Conservation (phyloP, 192 early-diverging fungal species). For the Coemansia sp. region DNA sequence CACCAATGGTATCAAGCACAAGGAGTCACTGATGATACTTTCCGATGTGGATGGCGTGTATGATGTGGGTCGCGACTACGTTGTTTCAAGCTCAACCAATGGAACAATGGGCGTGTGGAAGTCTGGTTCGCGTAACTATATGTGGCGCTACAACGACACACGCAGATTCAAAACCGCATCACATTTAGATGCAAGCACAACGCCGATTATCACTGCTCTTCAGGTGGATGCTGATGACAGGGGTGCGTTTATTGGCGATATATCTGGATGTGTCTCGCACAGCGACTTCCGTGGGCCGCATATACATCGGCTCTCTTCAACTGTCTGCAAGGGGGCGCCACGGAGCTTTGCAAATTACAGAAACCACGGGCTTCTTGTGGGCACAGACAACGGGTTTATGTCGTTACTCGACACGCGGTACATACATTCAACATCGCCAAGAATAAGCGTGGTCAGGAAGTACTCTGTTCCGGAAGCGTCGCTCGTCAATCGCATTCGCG, state of each 20-base stretch:
- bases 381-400: constrained; percentile 25
- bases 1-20: constrained; percentile 23
- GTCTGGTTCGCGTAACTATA: constrained; percentile 32
- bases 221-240: constrained; percentile 19
- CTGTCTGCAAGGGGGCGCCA: constrained; percentile 8
- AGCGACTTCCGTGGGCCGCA: constrained; percentile 42
- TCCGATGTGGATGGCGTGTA: constrained; percentile 41
- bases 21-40: constrained; percentile 32
- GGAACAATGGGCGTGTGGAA: constrained; percentile 51
- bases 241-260: constrained; percentile 31
- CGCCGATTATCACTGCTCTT: constrained; percentile 23
- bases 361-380: constrained; percentile 19
- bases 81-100: constrained; percentile 36
- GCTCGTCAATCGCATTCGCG: constrained; percentile 13
- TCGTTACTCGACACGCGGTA: constrained; percentile 32
- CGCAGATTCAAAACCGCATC: constrained; percentile 17
- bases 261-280: constrained; percentile 16
- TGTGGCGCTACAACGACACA: constrained; percentile 51
- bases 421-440: background rate
- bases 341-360: constrained; percentile 23
- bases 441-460: background rate
- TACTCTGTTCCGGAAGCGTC: constrained; percentile 6
- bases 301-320: constrained; percentile 14
- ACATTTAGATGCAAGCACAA: background rate
- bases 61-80: constrained; percentile 41